Evolutionary conservation across 73 alveolate genomes (phyloP).

Genomic region (Breviolum minutum): DNA sequence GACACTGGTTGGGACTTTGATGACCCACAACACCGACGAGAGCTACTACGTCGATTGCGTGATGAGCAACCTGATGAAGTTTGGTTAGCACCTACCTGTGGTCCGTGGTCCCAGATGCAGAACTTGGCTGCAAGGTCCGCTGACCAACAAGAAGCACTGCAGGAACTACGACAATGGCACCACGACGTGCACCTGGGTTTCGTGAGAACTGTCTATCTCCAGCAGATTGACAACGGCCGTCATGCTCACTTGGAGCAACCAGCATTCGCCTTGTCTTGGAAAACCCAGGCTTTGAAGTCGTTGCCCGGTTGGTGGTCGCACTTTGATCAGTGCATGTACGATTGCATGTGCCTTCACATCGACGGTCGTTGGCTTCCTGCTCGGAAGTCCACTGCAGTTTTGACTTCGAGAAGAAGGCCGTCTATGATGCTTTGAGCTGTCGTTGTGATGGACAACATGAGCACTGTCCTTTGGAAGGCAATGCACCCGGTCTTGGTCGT

Average conservation of each 20-base stretch:
- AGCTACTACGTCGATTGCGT: background rate
- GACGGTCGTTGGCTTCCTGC: background rate
- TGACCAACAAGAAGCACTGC: background rate
- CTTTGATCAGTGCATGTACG: background rate
- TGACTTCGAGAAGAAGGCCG: background rate
- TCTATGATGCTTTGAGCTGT: background rate
- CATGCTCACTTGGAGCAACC: constrained; percentile 30
- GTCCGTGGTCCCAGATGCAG: background rate
- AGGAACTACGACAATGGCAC: background rate
- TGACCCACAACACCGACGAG: background rate
- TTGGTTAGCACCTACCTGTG: too few relatives aligned
- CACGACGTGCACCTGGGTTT: background rate
- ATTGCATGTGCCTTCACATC: background rate
- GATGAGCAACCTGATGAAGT: background rate
- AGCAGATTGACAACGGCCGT: background rate
- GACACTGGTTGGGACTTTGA: background rate
- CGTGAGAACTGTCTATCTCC: background rate
- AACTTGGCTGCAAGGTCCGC: background rate
- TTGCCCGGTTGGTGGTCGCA: background rate
- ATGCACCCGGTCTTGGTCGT: background rate
- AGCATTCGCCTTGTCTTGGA: background rate
- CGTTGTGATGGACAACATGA: background rate
- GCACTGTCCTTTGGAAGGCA: background rate
- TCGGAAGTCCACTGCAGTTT: background rate
- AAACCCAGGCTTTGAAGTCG: background rate